A percentile compares a stretch with the other conserved stretches of the same genome.
Conservation (phyloP, 1,284 basidiomycete species). For the Moesziomyces aphidis region DNA sequence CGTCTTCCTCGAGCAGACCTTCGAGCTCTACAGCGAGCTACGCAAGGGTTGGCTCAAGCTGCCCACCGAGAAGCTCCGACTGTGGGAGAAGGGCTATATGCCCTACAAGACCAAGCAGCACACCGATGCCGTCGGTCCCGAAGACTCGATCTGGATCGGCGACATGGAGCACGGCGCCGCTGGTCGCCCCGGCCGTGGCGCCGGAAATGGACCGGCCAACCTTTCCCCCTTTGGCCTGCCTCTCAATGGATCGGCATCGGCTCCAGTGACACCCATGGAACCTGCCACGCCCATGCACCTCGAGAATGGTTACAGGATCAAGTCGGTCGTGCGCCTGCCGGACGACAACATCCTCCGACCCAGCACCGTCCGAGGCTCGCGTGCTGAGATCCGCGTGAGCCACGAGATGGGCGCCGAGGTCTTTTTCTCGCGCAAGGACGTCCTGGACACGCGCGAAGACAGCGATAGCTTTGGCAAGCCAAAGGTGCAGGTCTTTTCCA, state of each 20-base stretch:
- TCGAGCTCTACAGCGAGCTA: conserved; percentile 61
- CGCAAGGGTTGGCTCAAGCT: conserved; percentile 59
- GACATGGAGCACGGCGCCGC: conserved; percentile 40
- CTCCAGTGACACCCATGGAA: conserved; percentile 49
- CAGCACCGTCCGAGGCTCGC: conserved; percentile 61
- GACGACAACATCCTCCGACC: conserved; percentile 63
- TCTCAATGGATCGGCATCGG: conserved; percentile 45
- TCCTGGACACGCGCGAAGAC: conserved; percentile 55
- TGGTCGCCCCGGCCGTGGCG: conserved; percentile 50
- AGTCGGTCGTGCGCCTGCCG: conserved; percentile 61
- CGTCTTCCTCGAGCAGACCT: conserved; percentile 65
- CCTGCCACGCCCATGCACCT: conserved; percentile 31
- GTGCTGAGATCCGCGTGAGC: conserved; percentile 61
- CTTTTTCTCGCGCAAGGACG: conserved; percentile 62
- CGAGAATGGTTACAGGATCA: conserved; percentile 62
- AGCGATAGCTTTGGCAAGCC: conserved; percentile 62
- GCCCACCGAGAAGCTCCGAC: conserved; percentile 61
- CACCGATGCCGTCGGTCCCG: conserved; percentile 29
- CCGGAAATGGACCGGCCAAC: conserved; percentile 36
- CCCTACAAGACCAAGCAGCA: conserved; percentile 61
- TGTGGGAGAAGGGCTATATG: conserved; percentile 65
- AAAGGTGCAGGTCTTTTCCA: conserved; percentile 66
- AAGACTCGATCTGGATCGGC: conserved; percentile 57
- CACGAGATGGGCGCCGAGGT: conserved; percentile 65
- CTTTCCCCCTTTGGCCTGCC: conserved; percentile 51